Base-by-base conservation (phyloP, 75 land plant genomes). In the Larix kaempferi region DNA sequence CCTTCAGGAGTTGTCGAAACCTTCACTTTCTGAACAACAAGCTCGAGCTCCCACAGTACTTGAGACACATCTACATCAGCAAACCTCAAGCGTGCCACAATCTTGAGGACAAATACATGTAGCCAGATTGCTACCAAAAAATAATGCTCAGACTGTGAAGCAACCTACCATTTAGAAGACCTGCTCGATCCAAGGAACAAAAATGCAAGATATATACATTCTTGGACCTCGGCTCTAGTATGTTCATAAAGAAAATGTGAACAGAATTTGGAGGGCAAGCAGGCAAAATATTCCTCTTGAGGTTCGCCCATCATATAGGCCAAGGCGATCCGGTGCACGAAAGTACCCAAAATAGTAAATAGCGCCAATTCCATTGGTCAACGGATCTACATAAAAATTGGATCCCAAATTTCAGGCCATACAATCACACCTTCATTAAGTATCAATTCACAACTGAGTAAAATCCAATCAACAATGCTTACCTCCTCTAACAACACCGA, bases 1-100 rank as follows among this genome's bases (percentile, higher is more conserved):
- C 93, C 93, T 80, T 94, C 93, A 54, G 98, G 95, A 39, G 89
- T 84, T 15, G 95, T 90, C 21, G 93, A 87, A 26, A 89, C 91
- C 74, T 90, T 93, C 60, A 94, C 91, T 63, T 92, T 90, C 73
- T 78, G 85, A 62, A 94, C 86, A 29, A 88, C 85, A 55, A 94
- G 83, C 81, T 92, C 95, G 12, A 92, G 89, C 84, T 92, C 98
- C 85, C 89, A 90, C 21, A 67, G 41, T 41, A 35, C 71, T 67
- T 67, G 71, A 67, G 71, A 35, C 44, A 67, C 15, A n/a, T 67
- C 71, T 66, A 39, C 17, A 66, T 66, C 6, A 2, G 29, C 17
- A 14, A 3, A 66, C 17, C 39, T 5, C 35, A 35, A 35, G 35
- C 33, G 4, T 66, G 71, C 35, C 71, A 66, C 19, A n/a, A n/a